These are phyloP conservation scores for Thelephora terrestris DNA, from an alignment of 1,284 basidiomycete genomes.

Conservation along the genomic window DNA sequence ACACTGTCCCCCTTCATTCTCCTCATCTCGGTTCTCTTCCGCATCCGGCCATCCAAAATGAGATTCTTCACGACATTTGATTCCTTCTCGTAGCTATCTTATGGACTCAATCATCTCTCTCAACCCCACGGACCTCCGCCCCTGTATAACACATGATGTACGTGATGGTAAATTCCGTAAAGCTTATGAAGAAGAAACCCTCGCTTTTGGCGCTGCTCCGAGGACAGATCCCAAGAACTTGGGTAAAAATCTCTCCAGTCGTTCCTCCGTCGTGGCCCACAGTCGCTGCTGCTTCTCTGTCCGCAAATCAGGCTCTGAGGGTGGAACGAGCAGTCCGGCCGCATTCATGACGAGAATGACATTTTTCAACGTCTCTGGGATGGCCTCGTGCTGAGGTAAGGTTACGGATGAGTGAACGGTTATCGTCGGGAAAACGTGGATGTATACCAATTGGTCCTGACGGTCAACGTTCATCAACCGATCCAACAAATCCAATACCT, in stretches of 20 bases:
- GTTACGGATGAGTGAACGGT: constrained; percentile 1
- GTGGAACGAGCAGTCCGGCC: constrained; percentile 71
- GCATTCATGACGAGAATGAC: constrained; percentile 95
- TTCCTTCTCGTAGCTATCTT: no score
- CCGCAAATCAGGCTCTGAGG: constrained; percentile 42
- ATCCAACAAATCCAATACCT: constrained; percentile 87
- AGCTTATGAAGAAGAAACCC: neutral
- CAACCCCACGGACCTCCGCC: neutral
- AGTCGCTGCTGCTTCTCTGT: constrained; percentile 63
- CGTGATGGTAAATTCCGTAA: neutral
- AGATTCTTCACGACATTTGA: constrained; percentile 11
- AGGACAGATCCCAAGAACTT: constrained; percentile 76
- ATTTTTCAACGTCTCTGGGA: constrained; percentile 96
- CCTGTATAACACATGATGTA: neutral
- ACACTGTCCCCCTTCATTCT: constrained; percentile 35
- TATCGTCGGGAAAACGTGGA: neutral
- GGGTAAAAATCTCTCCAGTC: constrained; percentile 83
- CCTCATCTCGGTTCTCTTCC: constrained; percentile 14
- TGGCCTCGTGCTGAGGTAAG: constrained; percentile 70
- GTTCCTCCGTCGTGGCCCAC: constrained; percentile 77
- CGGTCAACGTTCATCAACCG: constrained; percentile 81
- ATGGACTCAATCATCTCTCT: no score
- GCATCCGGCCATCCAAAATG: constrained; percentile 23
- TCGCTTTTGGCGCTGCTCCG: neutral
- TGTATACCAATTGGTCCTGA: constrained; percentile 76